Percentiles rank a stretch among this genome's conserved stretches.
phyloP scores from a whole-genome alignment of 176 grass and related monocot species.

The Guadua angustifolia region DNA sequence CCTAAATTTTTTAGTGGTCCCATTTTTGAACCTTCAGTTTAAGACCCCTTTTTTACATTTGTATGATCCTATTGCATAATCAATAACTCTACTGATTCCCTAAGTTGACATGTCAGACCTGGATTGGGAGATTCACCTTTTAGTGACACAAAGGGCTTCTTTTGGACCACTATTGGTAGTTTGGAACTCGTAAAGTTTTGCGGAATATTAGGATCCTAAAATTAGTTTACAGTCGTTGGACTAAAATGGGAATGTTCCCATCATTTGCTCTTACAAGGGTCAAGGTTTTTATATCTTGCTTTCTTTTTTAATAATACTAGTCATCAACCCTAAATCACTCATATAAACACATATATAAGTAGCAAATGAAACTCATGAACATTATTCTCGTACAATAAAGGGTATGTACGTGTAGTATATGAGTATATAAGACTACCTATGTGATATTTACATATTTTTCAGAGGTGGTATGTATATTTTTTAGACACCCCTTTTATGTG shows the following conservation, averaged over 20 bases:
- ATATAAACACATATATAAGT: no score
- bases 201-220: not conserved
- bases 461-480: no score
- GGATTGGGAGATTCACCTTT: not conserved
- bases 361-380: no score
- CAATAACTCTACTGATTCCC: not conserved
- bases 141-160: not conserved
- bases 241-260: not conserved
- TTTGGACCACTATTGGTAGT: not conserved
- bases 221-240: not conserved
- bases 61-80: constrained; percentile 13
- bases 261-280: not conserved
- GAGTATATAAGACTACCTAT: no score
- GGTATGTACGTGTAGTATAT: no score
- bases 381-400: no score
- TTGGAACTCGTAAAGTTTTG: not conserved
- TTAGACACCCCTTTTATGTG: no score
- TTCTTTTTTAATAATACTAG: not conserved
- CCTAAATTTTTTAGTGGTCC: not conserved
- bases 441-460: no score
- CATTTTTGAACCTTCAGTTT: not conserved
- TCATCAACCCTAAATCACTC: no score
- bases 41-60: not conserved
- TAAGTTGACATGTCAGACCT: not conserved
- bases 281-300: not conserved